Percentiles rank a stretch among this genome's conserved stretches.
These are phyloP conservation scores for Sugiyamaella novakii DNA, from an alignment of 1,139 yeast genomes.

Conservation along the genomic window DNA sequence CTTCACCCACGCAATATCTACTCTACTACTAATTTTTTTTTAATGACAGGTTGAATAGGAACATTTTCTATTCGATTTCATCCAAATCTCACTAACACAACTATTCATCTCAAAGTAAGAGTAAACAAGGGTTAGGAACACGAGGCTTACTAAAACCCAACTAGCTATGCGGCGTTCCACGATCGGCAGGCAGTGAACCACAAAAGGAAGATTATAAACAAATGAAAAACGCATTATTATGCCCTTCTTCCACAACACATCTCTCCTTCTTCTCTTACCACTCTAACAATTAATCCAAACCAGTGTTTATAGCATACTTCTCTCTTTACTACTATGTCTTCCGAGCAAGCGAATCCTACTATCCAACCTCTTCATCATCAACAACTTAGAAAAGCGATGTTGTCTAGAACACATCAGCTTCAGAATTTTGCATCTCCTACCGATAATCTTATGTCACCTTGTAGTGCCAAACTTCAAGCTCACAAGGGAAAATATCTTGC, in stretches of 20 bases:
- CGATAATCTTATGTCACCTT: conserved; percentile 58
- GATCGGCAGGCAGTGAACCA: too few species aligned
- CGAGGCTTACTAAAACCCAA: too few species aligned
- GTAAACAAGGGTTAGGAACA: too few species aligned
- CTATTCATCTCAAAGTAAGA: too few species aligned
- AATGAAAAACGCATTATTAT: background rate
- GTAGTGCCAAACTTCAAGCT: conserved; percentile 55
- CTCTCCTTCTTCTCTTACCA: background rate
- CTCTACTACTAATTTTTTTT: too few species aligned
- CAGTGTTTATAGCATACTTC: background rate
- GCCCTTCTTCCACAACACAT: background rate
- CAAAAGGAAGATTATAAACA: background rate
- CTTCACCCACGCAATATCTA: too few species aligned
- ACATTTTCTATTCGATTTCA: too few species aligned
- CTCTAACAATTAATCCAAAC: background rate
- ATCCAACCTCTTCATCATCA: conserved; percentile 20
- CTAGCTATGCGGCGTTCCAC: too few species aligned
- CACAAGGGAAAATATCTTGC: conserved; percentile 50
- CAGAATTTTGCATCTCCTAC: conserved; percentile 57
- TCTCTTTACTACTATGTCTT: background rate
- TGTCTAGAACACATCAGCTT: conserved; percentile 19
- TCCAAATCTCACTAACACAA: too few species aligned
- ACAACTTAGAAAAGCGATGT: conserved; percentile 11
- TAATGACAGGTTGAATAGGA: too few species aligned
- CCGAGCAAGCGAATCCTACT: background rate